Percentiles rank a stretch among this genome's conserved stretches.
phyloP scores from a whole-genome alignment of 257 asterid genomes.

The Capsicum chinense region DNA sequence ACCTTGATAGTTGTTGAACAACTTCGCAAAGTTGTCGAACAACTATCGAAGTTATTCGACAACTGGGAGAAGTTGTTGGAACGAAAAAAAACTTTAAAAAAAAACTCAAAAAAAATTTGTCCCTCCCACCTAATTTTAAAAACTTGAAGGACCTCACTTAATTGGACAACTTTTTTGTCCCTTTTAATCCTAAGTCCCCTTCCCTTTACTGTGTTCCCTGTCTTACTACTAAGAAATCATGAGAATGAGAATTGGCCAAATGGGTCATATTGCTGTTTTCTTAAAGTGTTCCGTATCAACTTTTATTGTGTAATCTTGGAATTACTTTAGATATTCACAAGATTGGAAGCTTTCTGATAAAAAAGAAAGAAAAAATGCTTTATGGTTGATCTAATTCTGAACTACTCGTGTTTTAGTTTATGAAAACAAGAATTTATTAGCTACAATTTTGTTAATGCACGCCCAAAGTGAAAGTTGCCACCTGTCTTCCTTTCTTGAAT shows the following conservation, averaged over 20 bases:
- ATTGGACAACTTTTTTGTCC: too few species aligned
- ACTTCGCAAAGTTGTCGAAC: too few species aligned
- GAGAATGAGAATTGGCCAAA: conserved; percentile 15
- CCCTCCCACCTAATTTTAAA: too few species aligned
- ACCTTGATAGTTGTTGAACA: too few species aligned
- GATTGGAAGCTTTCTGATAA: conserved; percentile 20
- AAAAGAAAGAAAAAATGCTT: not conserved
- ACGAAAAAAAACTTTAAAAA: too few species aligned
- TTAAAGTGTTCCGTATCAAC: not conserved
- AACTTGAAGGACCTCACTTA: too few species aligned
- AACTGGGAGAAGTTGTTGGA: too few species aligned
- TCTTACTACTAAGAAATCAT: not conserved
- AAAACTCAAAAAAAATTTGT: too few species aligned
- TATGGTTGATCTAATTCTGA: conserved; percentile 25
- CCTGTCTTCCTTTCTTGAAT: not conserved
- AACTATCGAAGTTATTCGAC: too few species aligned
- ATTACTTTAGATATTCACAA: not conserved
- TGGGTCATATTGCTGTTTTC: not conserved
- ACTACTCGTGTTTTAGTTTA: not conserved
- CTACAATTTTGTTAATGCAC: conserved; percentile 11
- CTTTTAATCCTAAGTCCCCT: too few species aligned
- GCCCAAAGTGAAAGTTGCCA: not conserved
- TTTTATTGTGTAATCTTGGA: conserved; percentile 1
- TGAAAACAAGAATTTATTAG: conserved; percentile 4
- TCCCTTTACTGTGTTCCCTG: not conserved